Base-by-base conservation (phyloP, 345 rosid genomes). In the Eucalyptus dawsonii region DNA sequence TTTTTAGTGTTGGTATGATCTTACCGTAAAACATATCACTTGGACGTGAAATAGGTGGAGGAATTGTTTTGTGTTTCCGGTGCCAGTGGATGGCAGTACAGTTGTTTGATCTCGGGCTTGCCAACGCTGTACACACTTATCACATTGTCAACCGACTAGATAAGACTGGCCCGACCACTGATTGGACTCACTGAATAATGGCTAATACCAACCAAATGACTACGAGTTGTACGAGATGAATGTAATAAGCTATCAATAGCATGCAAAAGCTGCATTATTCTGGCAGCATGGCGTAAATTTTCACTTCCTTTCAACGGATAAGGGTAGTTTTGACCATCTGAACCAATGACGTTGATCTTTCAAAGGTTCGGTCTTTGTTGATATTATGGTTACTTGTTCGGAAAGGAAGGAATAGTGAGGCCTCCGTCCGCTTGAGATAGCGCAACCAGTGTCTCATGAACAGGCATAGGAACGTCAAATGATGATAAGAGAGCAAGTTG, bases 21-120 rank as follows among this genome's bases (percentile, higher is more conserved):
- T 97, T 97, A 69, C 97, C 98, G 90, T 97, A 97, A 91, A 97
- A 97, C 99, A 97, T 95, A 91, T 97, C 99, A 91, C 97, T 97
- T 88, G 98, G 99, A 76, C 98, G 94, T 72, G 99, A 98, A 94
- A 95, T 92, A 91, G 96, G 95, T 37, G 94, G 96, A 89, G 95
- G 92, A 58, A 94, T 88, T 91, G 69, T 89, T 89, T 95, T 93
- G 94, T 72, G 91, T 91, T 94, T 81, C 94, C 94, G 72, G 94
- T 91, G 91, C 92, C 95, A 90, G 87, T 50, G 47, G 96, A 92
- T 56, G 93, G 89, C 90, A 92, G 91, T 89, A 95, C 92, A 56
- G 95, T 96, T 92, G 93, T 93, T 93, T 95, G 97, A 89, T 90
- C 94, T 88, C 97, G 98, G 89, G 93, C 94, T 91, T 96, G 99